phyloP scores from a whole-genome alignment of 2,329 filamentous ascomycete genomes.

The Exophiala sideris region DNA sequence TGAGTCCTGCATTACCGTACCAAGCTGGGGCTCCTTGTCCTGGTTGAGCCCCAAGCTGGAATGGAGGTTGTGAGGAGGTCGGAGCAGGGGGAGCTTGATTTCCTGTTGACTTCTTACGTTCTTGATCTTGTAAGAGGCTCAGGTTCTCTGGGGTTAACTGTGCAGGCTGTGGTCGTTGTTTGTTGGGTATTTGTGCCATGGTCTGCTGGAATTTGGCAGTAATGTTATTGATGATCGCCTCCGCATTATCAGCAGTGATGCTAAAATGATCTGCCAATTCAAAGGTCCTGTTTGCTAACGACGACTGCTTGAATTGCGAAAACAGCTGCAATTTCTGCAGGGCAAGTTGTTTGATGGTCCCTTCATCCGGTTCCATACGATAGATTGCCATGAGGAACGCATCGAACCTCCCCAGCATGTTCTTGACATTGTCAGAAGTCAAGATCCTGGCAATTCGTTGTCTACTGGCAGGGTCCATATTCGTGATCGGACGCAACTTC shows the following conservation, averaged over 20 bases:
- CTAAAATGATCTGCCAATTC: constrained; percentile 43
- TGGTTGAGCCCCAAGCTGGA: constrained; percentile 49
- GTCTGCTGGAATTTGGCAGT: constrained; percentile 39
- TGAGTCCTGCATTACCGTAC: constrained; percentile 51
- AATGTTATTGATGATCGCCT: constrained; percentile 37
- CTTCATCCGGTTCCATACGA: constrained; percentile 40
- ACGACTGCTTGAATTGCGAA: constrained; percentile 41
- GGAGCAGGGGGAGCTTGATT: constrained; percentile 47
- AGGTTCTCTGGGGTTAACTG: constrained; percentile 26
- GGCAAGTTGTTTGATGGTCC: constrained; percentile 21
- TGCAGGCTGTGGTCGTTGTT: constrained; percentile 38
- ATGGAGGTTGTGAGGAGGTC: constrained; percentile 52
- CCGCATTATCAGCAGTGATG: constrained; percentile 40
- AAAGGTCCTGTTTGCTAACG: constrained; percentile 37
- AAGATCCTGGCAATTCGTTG: constrained; percentile 26
- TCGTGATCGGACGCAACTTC: constrained; percentile 33
- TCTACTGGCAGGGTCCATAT: constrained; percentile 33
- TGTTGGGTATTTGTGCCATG: constrained; percentile 43
- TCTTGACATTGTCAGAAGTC: constrained; percentile 39
- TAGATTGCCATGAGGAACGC: constrained; percentile 39
- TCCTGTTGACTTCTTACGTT: constrained; percentile 31
- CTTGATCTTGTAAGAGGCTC: constrained; percentile 26
- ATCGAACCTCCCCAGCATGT: constrained; percentile 44
- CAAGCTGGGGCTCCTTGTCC: constrained; percentile 32
- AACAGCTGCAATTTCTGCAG: constrained; percentile 43